Evolutionary conservation across 2,329 filamentous ascomycete genomes (phyloP), one percentile per base, ranked within the genome.

Genomic region (Orbilia brochopaga): DNA sequence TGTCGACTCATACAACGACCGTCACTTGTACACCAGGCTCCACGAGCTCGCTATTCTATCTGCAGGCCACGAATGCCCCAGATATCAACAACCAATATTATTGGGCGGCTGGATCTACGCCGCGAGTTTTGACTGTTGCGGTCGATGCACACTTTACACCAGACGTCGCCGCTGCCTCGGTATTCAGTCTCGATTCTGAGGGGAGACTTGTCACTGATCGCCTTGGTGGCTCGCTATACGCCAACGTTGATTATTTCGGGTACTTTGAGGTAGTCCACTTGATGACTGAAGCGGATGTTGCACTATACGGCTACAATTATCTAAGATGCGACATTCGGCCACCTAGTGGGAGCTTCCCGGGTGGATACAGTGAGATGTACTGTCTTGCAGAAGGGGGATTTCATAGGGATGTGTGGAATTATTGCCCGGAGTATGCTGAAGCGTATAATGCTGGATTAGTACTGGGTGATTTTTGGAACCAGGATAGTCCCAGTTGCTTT

Each of bases 391-490:
- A 57, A 32, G 58, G 58, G 6, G 4, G 0, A 1, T 69, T 15
- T 1, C 1, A 54, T 27, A 11, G 32, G 6, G 37, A 69, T 15
- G 35, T 61, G 3, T 69, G 37, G 27, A 63, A 69, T 27, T 69
- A 48, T 21, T 69, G 58, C 35, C 65, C 58, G 17, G 44, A 63
- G 19, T 69, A 69, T 23, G 1, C 24, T 8, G 58, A 69, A 10
- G 63, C 32, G 30, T 69, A 53, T 35, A 69, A 69, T 69, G n/a
- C 65, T 1, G 42, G 42, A 21, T 52, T 69, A 15, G 53, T 69
- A 6, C 11, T 69, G 2, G 58, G 23, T 13, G 7, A 27, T 48
- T 1, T 15, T 1, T 63, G 21, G 30, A 58, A 37, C 17, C 52
- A 57, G 17, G 30, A 0, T 2, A 2, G 15, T 11, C 65, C 65